Evolutionary conservation across 2,329 filamentous ascomycete genomes (phyloP).

Genomic region (Diaporthe nobilis): DNA sequence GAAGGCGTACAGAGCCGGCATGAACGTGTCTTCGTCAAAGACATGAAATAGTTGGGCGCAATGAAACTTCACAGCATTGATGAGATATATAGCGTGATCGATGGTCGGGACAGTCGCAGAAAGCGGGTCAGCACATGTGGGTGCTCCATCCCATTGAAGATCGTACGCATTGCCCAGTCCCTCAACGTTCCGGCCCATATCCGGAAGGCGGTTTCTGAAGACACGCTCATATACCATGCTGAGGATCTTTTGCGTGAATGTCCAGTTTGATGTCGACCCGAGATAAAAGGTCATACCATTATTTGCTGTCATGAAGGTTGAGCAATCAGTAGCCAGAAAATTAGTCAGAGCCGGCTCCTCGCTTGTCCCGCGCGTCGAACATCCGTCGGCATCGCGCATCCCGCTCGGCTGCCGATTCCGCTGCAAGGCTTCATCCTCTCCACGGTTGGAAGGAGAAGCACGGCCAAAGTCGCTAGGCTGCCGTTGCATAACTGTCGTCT

Average conservation of each 20-base stretch:
- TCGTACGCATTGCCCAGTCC: conserved; percentile 26
- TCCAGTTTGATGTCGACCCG: conserved; percentile 70
- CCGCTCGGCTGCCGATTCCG: neutral
- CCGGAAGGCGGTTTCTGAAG: conserved; percentile 10
- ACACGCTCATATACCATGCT: conserved; percentile 59
- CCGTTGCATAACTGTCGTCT: neutral
- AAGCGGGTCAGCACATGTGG: conserved; percentile 57
- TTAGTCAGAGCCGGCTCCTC: conserved; percentile 52
- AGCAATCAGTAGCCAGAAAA: conserved; percentile 56
- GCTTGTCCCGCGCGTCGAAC: conserved; percentile 41
- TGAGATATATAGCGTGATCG: conserved; percentile 65
- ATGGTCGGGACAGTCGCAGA: conserved; percentile 63
- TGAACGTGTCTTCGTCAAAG: conserved; percentile 67
- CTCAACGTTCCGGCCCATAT: conserved; percentile 1
- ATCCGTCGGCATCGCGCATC: neutral
- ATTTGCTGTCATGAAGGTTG: conserved; percentile 57
- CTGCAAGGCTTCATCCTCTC: neutral
- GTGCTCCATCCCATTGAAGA: conserved; percentile 38
- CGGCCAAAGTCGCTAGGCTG: neutral
- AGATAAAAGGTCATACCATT: conserved; percentile 63
- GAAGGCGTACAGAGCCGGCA: conserved; percentile 50
- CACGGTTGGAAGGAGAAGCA: neutral
- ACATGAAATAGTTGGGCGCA: conserved; percentile 68
- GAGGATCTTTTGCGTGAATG: conserved; percentile 64
- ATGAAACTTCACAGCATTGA: conserved; percentile 70